Evolutionary conservation across 768 basidiomycete genomes (phyloP).

Genomic region (Serendipita indica): DNA sequence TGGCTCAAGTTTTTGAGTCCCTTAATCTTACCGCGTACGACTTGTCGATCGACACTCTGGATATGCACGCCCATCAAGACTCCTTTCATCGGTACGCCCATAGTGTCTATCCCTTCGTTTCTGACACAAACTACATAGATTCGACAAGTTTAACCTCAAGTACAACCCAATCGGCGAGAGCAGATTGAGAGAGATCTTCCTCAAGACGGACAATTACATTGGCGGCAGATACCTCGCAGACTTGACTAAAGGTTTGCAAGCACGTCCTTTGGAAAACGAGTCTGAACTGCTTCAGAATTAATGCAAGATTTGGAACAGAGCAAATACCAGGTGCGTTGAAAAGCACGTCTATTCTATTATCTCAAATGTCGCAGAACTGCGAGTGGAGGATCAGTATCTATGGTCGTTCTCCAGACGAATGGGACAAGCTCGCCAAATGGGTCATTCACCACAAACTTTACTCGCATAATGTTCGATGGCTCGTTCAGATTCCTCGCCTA

Average conservation of each 20-base stretch:
- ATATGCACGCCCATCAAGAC: slow-evolving; percentile 98
- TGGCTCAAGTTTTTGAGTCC: slow-evolving; percentile 91
- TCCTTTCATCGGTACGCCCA: slow-evolving; percentile 68
- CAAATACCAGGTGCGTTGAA: slow-evolving; percentile 72
- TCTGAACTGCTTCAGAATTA: slow-evolving; percentile 44
- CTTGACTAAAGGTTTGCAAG: slow-evolving; percentile 59
- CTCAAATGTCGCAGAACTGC: slow-evolving; percentile 45
- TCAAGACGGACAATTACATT: slow-evolving; percentile 95
- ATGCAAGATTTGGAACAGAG: slow-evolving; percentile 97
- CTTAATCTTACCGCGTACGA: slow-evolving; percentile 93
- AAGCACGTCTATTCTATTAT: not conserved
- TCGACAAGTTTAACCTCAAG: slow-evolving; percentile 95
- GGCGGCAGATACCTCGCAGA: slow-evolving; percentile 89
- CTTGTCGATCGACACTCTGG: slow-evolving; percentile 93
- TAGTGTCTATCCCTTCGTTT: not conserved
- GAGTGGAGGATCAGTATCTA: slow-evolving; percentile 98
- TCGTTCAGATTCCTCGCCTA: slow-evolving; percentile 86
- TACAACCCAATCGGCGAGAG: slow-evolving; percentile 97
- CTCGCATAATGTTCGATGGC: slow-evolving; percentile 96
- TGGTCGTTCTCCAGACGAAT: slow-evolving; percentile 67
- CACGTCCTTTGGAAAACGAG: not conserved
- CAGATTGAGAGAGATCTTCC: slow-evolving; percentile 85
- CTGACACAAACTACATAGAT: slow-evolving; percentile 21
- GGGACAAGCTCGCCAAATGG: slow-evolving; percentile 99
- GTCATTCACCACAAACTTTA: slow-evolving; percentile 82